Percentiles rank a stretch among this genome's conserved stretches.
phyloP scores from a whole-genome alignment of 2,329 filamentous ascomycete species.

The Alternaria postmessia region DNA sequence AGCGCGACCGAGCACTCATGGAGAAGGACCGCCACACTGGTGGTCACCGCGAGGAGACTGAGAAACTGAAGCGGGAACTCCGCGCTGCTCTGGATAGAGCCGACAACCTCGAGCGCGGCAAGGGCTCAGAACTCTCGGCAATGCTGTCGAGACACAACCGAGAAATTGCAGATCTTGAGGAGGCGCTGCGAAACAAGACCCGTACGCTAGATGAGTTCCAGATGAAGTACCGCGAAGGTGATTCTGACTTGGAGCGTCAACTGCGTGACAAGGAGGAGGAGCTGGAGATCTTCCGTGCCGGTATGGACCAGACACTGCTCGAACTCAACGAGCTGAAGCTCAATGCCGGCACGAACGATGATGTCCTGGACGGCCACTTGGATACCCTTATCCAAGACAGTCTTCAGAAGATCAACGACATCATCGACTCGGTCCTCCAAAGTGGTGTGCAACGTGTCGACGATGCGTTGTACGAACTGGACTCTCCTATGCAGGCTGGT shows the following conservation, averaged over 20 bases:
- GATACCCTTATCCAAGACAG: conserved; percentile 88
- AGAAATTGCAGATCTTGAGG: conserved; percentile 95
- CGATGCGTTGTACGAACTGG: conserved; percentile 94
- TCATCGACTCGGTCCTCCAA: conserved; percentile 96
- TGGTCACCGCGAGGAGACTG: conserved; percentile 88
- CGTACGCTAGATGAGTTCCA: conserved; percentile 85
- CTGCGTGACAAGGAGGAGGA: conserved; percentile 97
- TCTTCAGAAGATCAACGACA: conserved; percentile 92
- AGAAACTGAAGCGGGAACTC: conserved; percentile 93
- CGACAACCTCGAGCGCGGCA: conserved; percentile 89
- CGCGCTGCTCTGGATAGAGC: conserved; percentile 90
- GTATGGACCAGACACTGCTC: conserved; percentile 94
- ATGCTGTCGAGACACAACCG: conserved; percentile 97
- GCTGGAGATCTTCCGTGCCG: conserved; percentile 96
- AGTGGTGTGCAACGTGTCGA: conserved; percentile 93
- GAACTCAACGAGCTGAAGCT: conserved; percentile 87
- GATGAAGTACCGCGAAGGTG: conserved; percentile 78
- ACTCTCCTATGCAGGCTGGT: conserved; percentile 97
- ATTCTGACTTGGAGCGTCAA: conserved; percentile 83
- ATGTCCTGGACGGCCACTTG: conserved; percentile 86
- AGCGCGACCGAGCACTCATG: conserved; percentile 90
- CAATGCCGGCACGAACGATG: conserved; percentile 70
- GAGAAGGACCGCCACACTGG: conserved; percentile 90
- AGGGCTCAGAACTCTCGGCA: conserved; percentile 92
- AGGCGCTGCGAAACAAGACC: conserved; percentile 86